Evolutionary conservation across 2,329 filamentous ascomycete genomes (phyloP).

Genomic region (Scytalidium sp.): DNA sequence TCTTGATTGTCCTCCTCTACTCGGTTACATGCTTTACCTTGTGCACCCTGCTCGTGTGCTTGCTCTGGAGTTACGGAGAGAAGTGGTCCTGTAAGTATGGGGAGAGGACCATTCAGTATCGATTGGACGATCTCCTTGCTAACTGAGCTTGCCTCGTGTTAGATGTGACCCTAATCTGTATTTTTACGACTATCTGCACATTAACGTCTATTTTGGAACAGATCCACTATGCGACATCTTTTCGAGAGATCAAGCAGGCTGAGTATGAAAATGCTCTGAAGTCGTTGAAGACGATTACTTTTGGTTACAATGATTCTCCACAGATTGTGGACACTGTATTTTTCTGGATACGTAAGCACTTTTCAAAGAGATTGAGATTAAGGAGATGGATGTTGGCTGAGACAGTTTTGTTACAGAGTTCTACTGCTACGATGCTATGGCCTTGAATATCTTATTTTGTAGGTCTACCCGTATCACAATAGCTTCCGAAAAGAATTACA

Average conservation of each 20-base stretch:
- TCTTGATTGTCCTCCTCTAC: constrained; percentile 24
- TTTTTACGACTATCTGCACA: constrained; percentile 23
- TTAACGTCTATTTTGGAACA: constrained; percentile 26
- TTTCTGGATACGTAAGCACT: constrained; percentile 44
- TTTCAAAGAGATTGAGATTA: background rate
- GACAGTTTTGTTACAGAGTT: constrained; percentile 34
- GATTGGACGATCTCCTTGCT: constrained; percentile 1
- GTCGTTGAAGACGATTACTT: constrained; percentile 35
- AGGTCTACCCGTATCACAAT: background rate
- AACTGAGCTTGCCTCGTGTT: background rate
- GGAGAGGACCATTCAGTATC: background rate
- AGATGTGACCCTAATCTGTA: constrained; percentile 26
- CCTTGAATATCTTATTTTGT: constrained; percentile 43
- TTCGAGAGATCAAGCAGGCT: constrained; percentile 19
- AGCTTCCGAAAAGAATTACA: background rate
- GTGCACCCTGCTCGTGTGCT: constrained; percentile 16
- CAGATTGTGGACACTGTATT: constrained; percentile 38
- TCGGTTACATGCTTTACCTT: constrained; percentile 22
- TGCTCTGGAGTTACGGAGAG: constrained; percentile 28
- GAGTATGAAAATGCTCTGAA: constrained; percentile 33
- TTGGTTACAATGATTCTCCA: constrained; percentile 40
- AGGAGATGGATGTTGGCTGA: constrained; percentile 9
- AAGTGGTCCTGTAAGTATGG: constrained; percentile 23
- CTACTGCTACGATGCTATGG: constrained; percentile 48
- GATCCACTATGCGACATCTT: constrained; percentile 23